Percentiles rank a stretch among this genome's conserved stretches.
Conservation (phyloP, 768 basidiomycete species). For the Lactarius vividus region DNA sequence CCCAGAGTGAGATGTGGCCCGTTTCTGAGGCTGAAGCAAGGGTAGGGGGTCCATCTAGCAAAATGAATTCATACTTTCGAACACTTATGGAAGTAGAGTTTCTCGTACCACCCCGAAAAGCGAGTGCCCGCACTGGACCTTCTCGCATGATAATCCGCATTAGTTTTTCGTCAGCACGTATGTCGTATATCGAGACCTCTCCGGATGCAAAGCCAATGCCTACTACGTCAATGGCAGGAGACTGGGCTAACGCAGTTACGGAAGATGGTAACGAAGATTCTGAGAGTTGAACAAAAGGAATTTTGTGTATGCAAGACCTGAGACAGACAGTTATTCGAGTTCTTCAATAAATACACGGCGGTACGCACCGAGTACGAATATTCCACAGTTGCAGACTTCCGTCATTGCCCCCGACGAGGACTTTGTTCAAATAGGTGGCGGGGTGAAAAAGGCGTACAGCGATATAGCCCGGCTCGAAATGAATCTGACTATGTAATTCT, state of each 20-base stretch:
- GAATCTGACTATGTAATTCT: slow-evolving; percentile 53
- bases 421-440: slow-evolving; percentile 94
- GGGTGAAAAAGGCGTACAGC: slow-evolving; percentile 89
- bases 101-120: slow-evolving; percentile 78
- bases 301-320: slow-evolving; percentile 83
- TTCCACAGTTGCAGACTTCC: slow-evolving; percentile 95
- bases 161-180: slow-evolving; percentile 84
- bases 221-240: slow-evolving; percentile 93
- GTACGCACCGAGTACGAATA: slow-evolving; percentile 69
- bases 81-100: slow-evolving; percentile 2
- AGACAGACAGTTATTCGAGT: background rate
- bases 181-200: slow-evolving; percentile 84
- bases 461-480: slow-evolving; percentile 80
- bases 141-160: slow-evolving; percentile 92
- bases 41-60: slow-evolving; percentile 78
- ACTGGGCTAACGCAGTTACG: slow-evolving; percentile 81
- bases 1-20: slow-evolving; percentile 93
- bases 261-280: slow-evolving; percentile 42
- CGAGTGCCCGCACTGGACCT: slow-evolving; percentile 67
- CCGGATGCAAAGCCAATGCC: slow-evolving; percentile 91
- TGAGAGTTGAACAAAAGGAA: slow-evolving; percentile 54
- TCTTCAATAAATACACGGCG: slow-evolving; percentile 7
- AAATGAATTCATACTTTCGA: background rate
- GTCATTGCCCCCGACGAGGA: slow-evolving; percentile 77
- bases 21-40: slow-evolving; percentile 83